Evolutionary conservation across 1,284 basidiomycete species (phyloP).

Genomic region (Neotropicomus parvogracilis): DNA sequence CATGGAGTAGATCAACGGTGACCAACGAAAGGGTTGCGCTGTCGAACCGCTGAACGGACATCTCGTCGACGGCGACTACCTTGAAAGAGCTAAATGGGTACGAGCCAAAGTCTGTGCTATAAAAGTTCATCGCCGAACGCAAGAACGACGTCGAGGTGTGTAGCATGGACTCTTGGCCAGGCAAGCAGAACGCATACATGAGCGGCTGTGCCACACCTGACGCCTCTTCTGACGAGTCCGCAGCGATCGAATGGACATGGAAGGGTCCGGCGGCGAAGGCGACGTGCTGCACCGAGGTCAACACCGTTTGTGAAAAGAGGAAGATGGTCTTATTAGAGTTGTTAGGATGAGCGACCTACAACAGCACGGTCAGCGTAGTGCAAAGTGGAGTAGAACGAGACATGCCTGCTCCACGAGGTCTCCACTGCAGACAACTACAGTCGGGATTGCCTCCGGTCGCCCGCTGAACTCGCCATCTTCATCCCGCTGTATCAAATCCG

Average conservation of each 20-base stretch:
- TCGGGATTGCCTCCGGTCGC: constrained; percentile 60
- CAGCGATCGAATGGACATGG: constrained; percentile 70
- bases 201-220: constrained; percentile 74
- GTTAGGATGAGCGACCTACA: constrained; percentile 87
- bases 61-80: constrained; percentile 91
- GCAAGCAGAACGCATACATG: constrained; percentile 91
- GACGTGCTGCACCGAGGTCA: constrained; percentile 93
- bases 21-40: constrained; percentile 82
- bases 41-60: constrained; percentile 76
- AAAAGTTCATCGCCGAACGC: constrained; percentile 89
- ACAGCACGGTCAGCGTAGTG: constrained; percentile 17
- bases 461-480: constrained; percentile 57
- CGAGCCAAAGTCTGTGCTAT: constrained; percentile 88
- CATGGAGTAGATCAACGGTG: constrained; percentile 82
- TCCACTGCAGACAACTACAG: constrained; percentile 89
- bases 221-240: constrained; percentile 61
- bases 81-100: constrained; percentile 97
- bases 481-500: constrained; percentile 40
- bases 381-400: constrained; percentile 12
- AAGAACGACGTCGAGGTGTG: constrained; percentile 72
- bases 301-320: constrained; percentile 83
- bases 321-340: constrained; percentile 95
- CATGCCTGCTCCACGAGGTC: constrained; percentile 89
- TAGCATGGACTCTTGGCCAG: constrained; percentile 76
- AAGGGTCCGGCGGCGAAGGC: constrained; percentile 96